Evolutionary conservation across 345 rosid species (phyloP).

Genomic region (Salix koriyanagi): DNA sequence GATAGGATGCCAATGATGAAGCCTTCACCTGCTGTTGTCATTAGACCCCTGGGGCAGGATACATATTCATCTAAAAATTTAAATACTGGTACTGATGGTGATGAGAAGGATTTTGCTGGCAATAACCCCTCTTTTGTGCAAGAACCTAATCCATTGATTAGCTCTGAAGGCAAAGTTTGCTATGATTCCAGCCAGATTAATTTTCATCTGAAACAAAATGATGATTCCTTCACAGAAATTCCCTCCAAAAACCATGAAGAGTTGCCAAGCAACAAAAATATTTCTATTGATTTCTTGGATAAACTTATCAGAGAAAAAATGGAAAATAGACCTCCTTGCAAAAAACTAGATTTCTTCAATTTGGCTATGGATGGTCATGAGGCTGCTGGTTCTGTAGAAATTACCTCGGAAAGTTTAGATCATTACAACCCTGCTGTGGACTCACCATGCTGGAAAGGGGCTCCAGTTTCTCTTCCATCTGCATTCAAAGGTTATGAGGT

Average conservation of each 20-base stretch:
- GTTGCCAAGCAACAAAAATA: no score
- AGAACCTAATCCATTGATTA: slow-evolving; percentile 29
- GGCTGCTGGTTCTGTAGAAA: slow-evolving; percentile 29
- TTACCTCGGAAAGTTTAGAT: slow-evolving; percentile 38
- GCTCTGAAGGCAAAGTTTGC: slow-evolving; percentile 24
- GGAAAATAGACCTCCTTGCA: slow-evolving; percentile 28
- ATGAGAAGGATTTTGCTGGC: slow-evolving; percentile 14
- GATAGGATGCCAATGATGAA: slow-evolving; percentile 4
- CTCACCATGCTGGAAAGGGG: slow-evolving; percentile 61
- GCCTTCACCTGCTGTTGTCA: slow-evolving; percentile 22
- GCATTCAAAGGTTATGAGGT: no score
- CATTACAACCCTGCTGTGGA: slow-evolving; percentile 39
- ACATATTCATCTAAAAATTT: slow-evolving; percentile 8
- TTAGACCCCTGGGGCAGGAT: slow-evolving; percentile 21
- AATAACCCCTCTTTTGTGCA: slow-evolving; percentile 15
- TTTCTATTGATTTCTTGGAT: slow-evolving; percentile 27
- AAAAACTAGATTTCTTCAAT: slow-evolving; percentile 33
- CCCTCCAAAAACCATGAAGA: no score
- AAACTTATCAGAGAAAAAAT: slow-evolving; percentile 10
- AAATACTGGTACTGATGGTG: slow-evolving; percentile 9
- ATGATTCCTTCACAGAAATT: slow-evolving; percentile 19
- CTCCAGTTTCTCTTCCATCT: slow-evolving; percentile 32
- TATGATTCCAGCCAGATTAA: slow-evolving; percentile 36
- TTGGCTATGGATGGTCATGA: slow-evolving; percentile 30
- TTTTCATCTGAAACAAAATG: slow-evolving; percentile 29